Evolutionary conservation across 805 yeast species (phyloP).

Genomic region (Komagataella ulmi): DNA sequence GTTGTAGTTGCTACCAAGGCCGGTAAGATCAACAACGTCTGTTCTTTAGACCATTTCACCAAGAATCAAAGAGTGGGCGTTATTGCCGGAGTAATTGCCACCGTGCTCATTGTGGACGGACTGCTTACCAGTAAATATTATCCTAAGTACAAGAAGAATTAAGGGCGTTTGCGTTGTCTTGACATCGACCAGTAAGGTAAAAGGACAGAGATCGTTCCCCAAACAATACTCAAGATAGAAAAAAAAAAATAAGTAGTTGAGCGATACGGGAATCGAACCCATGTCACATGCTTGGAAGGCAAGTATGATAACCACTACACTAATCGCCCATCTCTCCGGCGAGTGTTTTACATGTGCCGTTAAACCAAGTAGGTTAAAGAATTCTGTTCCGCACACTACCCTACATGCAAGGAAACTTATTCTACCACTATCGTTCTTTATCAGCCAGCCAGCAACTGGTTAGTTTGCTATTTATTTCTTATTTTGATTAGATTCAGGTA

Average conservation of each 20-base stretch:
- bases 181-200: background rate
- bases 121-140: conserved; percentile 38
- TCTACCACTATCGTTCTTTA: no score
- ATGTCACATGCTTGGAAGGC: conserved; percentile 92
- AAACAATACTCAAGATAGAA: conserved; percentile 13
- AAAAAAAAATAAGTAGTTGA: conserved; percentile 24
- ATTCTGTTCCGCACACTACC: background rate
- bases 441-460: no score
- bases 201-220: background rate
- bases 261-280: conserved; percentile 93
- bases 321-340: conserved; percentile 45
- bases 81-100: conserved; percentile 34
- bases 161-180: background rate
- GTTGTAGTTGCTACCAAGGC: conserved; percentile 33
- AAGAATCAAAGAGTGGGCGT: conserved; percentile 3
- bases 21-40: conserved; percentile 28
- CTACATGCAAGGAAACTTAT: background rate
- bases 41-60: conserved; percentile 1
- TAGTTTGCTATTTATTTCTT: no score
- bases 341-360: background rate
- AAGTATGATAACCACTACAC: conserved; percentile 87
- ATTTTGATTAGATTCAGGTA: no score
- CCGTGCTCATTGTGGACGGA: conserved; percentile 40
- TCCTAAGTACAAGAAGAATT: conserved; percentile 35
- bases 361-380: background rate